Conservation (phyloP, 805 yeast genomes). For the Pichia manshurica region DNA sequence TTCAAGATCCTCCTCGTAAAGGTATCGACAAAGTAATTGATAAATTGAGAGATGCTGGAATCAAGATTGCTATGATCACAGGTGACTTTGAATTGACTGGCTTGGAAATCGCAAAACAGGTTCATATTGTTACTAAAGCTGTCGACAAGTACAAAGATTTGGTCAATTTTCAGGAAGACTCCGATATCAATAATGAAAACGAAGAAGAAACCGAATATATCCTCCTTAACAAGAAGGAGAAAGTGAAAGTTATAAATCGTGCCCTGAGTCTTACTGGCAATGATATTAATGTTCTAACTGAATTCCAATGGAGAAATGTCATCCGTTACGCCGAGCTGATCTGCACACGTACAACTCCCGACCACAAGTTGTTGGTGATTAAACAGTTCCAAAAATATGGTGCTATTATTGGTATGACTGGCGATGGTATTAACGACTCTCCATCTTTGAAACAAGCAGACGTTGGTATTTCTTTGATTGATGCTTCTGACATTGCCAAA, state of each 20-base stretch:
- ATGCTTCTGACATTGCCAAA: slow-evolving; percentile 78
- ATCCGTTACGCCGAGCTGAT: slow-evolving; percentile 1
- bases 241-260: neutral
- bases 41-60: slow-evolving; percentile 35
- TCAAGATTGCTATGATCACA: slow-evolving; percentile 40
- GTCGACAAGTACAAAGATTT: neutral
- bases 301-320: slow-evolving; percentile 3
- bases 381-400: slow-evolving; percentile 6
- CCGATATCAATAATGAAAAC: neutral
- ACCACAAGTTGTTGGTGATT: slow-evolving; percentile 1
- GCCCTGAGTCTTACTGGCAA: slow-evolving; percentile 1
- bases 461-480: slow-evolving; percentile 97
- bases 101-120: slow-evolving; percentile 29
- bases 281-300: neutral
- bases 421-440: slow-evolving; percentile 99
- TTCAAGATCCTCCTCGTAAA: slow-evolving; percentile 40
- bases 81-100: slow-evolving; percentile 34
- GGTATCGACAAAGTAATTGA: slow-evolving; percentile 31
- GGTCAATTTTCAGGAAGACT: neutral
- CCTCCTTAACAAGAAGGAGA: neutral
- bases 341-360: slow-evolving; percentile 4
- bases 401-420: slow-evolving; percentile 79
- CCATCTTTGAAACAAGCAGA: slow-evolving; percentile 96
- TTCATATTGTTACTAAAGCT: neutral
- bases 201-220: neutral